These are phyloP conservation scores for Rhizopogon rudus DNA, from an alignment of 768 basidiomycete genomes.

Conservation along the genomic window DNA sequence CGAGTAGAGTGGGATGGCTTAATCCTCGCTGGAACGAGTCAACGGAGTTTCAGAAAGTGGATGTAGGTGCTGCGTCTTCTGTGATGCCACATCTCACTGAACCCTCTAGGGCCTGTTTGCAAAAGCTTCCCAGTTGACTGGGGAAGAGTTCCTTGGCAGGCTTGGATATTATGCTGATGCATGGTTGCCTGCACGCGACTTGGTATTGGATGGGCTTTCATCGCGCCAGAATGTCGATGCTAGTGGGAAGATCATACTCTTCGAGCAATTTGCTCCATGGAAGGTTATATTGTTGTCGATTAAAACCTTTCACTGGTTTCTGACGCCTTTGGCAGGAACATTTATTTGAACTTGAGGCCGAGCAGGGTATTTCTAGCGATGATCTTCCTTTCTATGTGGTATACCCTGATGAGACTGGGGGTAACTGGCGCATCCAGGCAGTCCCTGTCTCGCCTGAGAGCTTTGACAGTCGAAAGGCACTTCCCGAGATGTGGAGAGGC, in stretches of 20 bases:
- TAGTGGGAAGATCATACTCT: conserved; percentile 72
- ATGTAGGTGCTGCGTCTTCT: conserved; percentile 47
- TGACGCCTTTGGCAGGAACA: conserved; percentile 58
- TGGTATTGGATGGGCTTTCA: conserved; percentile 59
- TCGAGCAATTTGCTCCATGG: conserved; percentile 82
- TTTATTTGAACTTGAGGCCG: conserved; percentile 79
- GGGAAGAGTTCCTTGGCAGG: conserved; percentile 76
- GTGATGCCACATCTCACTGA: conserved; percentile 5
- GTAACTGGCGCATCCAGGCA: conserved; percentile 90
- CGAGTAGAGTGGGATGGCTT: conserved; percentile 73
- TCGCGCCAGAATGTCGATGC: conserved; percentile 58
- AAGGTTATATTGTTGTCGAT: conserved; percentile 46
- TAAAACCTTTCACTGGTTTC: background rate
- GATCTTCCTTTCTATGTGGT: conserved; percentile 76
- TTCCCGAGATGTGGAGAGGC: conserved; percentile 94
- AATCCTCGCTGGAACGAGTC: conserved; percentile 94
- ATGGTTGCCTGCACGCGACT: conserved; percentile 88
- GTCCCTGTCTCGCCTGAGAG: conserved; percentile 78
- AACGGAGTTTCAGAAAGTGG: conserved; percentile 55
- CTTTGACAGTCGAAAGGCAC: conserved; percentile 86
- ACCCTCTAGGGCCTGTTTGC: conserved; percentile 58
- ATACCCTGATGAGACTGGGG: conserved; percentile 77
- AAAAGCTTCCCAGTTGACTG: conserved; percentile 77
- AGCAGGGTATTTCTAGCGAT: conserved; percentile 38
- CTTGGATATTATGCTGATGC: conserved; percentile 81